Evolutionary conservation across 345 rosid species (phyloP).

Genomic region (Theobroma cacao): DNA sequence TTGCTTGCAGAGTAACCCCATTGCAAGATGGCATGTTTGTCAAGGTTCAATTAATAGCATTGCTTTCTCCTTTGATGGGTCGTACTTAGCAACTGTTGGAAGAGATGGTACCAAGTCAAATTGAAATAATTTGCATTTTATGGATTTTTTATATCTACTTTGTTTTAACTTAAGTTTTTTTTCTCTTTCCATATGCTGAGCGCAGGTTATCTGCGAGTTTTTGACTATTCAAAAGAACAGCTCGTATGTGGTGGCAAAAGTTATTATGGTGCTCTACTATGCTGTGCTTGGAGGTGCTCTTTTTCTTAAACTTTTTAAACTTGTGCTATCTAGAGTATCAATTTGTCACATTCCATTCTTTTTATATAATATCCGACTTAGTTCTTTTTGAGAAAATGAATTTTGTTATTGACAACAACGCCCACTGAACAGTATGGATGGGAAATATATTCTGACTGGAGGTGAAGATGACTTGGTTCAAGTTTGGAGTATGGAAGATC

Average conservation of each 20-base stretch:
- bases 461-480: constrained; percentile 99
- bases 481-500: constrained; percentile 99
- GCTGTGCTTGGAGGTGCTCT: constrained; percentile 78
- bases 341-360: not conserved
- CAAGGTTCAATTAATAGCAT: constrained; percentile 92
- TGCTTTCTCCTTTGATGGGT: constrained; percentile 80
- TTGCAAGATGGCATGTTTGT: constrained; percentile 97
- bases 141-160: constrained; percentile 5
- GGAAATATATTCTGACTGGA: constrained; percentile 92
- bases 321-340: not conserved
- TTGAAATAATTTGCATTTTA: not conserved
- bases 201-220: constrained; percentile 89
- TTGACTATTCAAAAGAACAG: constrained; percentile 73
- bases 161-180: constrained; percentile 8
- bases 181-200: constrained; percentile 1
- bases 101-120: constrained; percentile 72
- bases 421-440: constrained; percentile 77
- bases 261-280: constrained; percentile 73
- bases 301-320: not conserved
- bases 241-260: constrained; percentile 68
- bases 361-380: not conserved
- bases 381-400: constrained; percentile 1
- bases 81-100: constrained; percentile 93
- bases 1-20: constrained; percentile 85
- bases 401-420: constrained; percentile 12